Evolutionary conservation across 225 moss, liverwort and hornwort species (phyloP).

Genomic region (Anthoceros angustus): DNA sequence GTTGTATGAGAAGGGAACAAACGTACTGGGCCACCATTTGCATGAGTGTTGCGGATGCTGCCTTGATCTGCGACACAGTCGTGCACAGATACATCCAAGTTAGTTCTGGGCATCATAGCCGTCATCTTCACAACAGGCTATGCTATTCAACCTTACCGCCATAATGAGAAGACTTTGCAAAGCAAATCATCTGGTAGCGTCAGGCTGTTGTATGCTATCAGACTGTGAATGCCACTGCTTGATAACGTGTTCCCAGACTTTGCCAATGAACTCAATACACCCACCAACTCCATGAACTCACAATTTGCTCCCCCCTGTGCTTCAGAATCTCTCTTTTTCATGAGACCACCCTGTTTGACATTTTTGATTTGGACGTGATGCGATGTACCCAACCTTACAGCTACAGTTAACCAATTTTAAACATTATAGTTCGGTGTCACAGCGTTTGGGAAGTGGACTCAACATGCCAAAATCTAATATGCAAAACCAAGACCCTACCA

Average conservation of each 20-base stretch:
- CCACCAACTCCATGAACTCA: constrained; percentile 13
- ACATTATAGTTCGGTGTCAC: too few species aligned
- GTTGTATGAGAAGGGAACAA: background rate
- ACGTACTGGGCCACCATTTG: constrained; percentile 15
- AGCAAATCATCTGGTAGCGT: constrained; percentile 17
- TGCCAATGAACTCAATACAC: constrained; percentile 8
- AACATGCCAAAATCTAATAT: too few species aligned
- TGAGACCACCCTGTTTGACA: too few species aligned
- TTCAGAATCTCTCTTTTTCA: too few species aligned
- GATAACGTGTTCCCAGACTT: background rate
- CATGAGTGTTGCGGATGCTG: constrained; percentile 13
- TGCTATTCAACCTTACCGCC: constrained; percentile 7
- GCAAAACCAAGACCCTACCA: too few species aligned
- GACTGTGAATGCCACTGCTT: constrained; percentile 3
- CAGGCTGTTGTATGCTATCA: constrained; percentile 10
- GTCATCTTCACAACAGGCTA: background rate
- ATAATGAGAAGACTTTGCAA: constrained; percentile 9
- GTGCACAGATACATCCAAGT: background rate
- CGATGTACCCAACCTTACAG: too few species aligned
- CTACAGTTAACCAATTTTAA: too few species aligned
- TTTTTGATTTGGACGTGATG: too few species aligned
- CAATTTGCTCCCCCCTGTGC: too few species aligned
- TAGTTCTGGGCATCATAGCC: background rate
- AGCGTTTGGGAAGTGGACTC: too few species aligned
- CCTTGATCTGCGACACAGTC: constrained; percentile 10